phyloP scores from a whole-genome alignment of 176 grass and related monocot species.

The Triticum turgidum region DNA sequence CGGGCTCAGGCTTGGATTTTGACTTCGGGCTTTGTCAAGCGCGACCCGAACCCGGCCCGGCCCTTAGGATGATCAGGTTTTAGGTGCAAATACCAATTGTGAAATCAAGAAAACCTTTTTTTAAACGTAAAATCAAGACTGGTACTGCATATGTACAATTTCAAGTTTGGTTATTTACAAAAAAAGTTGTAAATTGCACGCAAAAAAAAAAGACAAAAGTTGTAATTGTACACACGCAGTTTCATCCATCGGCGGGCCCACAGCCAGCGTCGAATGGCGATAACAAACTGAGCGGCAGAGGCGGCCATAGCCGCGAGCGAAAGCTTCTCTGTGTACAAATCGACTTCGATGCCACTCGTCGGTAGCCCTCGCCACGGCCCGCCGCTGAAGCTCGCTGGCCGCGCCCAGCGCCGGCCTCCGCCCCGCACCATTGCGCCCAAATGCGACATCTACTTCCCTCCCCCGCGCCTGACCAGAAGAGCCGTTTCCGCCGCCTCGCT shows the following conservation, averaged over 20 bases:
- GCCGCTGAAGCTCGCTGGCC: conserved; percentile 29
- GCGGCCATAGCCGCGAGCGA: neutral
- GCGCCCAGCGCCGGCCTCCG: conserved; percentile 17
- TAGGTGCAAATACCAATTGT: too few species aligned
- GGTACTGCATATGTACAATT: too few species aligned
- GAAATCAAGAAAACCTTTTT: too few species aligned
- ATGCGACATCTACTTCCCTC: neutral
- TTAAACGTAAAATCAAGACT: too few species aligned
- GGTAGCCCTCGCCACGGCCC: conserved; percentile 35
- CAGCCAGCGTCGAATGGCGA: neutral
- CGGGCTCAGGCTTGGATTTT: too few species aligned
- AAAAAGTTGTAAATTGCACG: too few species aligned
- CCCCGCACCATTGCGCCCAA: neutral
- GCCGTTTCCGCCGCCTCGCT: conserved; percentile 25
- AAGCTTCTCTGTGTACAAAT: neutral
- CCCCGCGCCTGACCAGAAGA: conserved; percentile 31
- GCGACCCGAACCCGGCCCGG: too few species aligned
- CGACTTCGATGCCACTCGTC: conserved; percentile 38
- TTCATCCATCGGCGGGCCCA: neutral
- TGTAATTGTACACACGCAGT: too few species aligned
- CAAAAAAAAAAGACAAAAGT: too few species aligned
- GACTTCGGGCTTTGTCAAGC: too few species aligned
- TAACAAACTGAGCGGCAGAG: conserved; percentile 23
- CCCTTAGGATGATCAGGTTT: too few species aligned
- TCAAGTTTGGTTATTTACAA: too few species aligned